Conservation (phyloP, 345 rosid genomes). For the Mangifera indica region DNA sequence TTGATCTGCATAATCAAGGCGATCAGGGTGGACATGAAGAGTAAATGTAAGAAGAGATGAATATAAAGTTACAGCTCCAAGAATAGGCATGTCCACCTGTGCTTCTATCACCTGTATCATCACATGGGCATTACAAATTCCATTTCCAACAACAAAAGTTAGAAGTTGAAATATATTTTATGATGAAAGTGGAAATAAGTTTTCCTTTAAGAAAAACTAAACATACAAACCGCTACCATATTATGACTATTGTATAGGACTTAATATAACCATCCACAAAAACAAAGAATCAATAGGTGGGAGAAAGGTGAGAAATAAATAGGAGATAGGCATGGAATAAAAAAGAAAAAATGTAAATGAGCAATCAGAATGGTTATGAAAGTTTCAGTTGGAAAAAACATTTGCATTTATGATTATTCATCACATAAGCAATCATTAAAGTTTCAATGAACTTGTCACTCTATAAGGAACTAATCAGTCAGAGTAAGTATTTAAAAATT, state of each 20-base stretch:
- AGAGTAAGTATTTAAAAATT: not conserved
- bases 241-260: not conserved
- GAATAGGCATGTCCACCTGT: constrained; percentile 85
- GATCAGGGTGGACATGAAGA: constrained; percentile 98
- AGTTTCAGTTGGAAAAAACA: not conserved
- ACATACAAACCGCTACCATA: not conserved
- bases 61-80: constrained; percentile 92
- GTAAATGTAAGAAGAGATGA: constrained; percentile 97
- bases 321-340: not conserved
- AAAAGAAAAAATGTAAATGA: not conserved
- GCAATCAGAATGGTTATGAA: not conserved
- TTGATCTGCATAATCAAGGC: constrained; percentile 99
- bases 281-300: not conserved
- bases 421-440: not conserved
- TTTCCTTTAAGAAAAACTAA: not conserved
- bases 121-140: constrained; percentile 1
- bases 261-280: not conserved
- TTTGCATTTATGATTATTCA: not conserved
- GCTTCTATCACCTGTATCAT: constrained; percentile 89
- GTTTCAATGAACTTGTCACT: not conserved
- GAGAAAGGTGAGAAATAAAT: not conserved
- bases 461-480: not conserved
- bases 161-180: not conserved
- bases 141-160: not conserved
- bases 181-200: not conserved